phyloP scores from a whole-genome alignment of 257 asterid genomes.

The Marsdenia floribunda region DNA sequence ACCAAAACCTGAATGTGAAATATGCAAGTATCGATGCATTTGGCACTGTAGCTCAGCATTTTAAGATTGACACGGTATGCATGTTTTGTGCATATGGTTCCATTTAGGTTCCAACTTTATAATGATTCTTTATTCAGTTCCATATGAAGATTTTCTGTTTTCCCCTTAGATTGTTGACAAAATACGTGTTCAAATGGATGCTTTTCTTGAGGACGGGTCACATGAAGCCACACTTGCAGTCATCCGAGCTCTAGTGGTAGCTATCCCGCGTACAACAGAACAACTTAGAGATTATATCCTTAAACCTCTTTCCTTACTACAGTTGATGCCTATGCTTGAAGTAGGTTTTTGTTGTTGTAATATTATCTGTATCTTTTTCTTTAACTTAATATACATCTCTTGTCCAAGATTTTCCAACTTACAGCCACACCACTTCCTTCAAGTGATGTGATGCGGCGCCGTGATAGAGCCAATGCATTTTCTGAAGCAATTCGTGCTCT shows the following conservation, averaged over 20 bases:
- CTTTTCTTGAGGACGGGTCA: constrained; percentile 98
- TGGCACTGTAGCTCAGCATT: constrained; percentile 95
- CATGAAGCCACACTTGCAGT: constrained; percentile 95
- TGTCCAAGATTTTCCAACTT: constrained; percentile 85
- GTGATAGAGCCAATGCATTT: constrained; percentile 84
- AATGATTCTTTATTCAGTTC: constrained; percentile 15
- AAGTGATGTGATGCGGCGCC: constrained; percentile 58
- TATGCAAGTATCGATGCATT: constrained; percentile 93
- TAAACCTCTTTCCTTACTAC: constrained; percentile 14
- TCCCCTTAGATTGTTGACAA: constrained; percentile 77
- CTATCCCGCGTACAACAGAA: constrained; percentile 84
- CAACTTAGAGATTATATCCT: constrained; percentile 98
- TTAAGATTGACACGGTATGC: constrained; percentile 84
- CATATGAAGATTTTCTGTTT: constrained; percentile 23
- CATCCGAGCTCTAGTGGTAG: constrained; percentile 80
- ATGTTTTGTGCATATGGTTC: constrained; percentile 9
- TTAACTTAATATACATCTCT: constrained; percentile 65
- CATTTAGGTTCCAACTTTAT: constrained; percentile 8
- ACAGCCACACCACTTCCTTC: constrained; percentile 66
- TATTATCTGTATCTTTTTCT: constrained; percentile 24
- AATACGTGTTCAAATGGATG: constrained; percentile 97
- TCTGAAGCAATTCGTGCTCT: constrained; percentile 99
- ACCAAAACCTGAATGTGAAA: constrained; percentile 87
- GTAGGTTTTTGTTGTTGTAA: neutral
- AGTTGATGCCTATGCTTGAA: neutral